Evolutionary conservation across 2,329 filamentous ascomycete species (phyloP), one percentile per base, ranked within the genome.

Genomic region (Botrytis fabae): DNA sequence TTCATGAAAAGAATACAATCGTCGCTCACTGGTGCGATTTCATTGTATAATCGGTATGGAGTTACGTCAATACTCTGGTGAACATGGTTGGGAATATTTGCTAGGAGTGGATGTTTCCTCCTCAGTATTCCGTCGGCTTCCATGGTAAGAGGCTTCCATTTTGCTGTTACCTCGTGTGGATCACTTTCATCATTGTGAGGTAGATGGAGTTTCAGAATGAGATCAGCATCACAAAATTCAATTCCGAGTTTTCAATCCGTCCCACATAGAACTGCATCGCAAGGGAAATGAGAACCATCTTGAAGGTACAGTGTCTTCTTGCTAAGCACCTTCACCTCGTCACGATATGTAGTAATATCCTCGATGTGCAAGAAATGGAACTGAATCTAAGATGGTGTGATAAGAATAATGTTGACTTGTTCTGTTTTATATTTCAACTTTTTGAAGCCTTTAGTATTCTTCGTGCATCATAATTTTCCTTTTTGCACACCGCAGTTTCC

Each of bases 171-270:
- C 40, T 75, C 73, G 22, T 60, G 70, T 54, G 73, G 60, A 51
- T 78, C 77, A 16, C 75, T 63, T 48, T 59, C 44, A n/a, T 69
- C 69, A 35, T 72, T 68, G 66, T 78, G 77, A 57, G 78, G 78
- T 48, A 80, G 59, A 32, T 77, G 78, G 35, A 80, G 74, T 61
- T 76, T 68, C 42, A 70, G 73, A 57, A 70, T 69, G 75, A 73
- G 75, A 57, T 69, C 64, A 59, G 76, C 61, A 5, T 76, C 75
- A 70, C 80, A 80, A 74, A 78, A 78, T 61, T 75, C 68, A 46
- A 79, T 72, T 12, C 74, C 75, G n/a, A 40, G 57, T 68, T 74
- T 60, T 77, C 78, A 79, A 48, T 78, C 78, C 35, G 78, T 80
- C 35, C 78, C 77, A 54, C 78, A 79, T 25, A 80, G 68, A 62